Conservation (phyloP, 768 basidiomycete genomes). For the Collybia nuda region DNA sequence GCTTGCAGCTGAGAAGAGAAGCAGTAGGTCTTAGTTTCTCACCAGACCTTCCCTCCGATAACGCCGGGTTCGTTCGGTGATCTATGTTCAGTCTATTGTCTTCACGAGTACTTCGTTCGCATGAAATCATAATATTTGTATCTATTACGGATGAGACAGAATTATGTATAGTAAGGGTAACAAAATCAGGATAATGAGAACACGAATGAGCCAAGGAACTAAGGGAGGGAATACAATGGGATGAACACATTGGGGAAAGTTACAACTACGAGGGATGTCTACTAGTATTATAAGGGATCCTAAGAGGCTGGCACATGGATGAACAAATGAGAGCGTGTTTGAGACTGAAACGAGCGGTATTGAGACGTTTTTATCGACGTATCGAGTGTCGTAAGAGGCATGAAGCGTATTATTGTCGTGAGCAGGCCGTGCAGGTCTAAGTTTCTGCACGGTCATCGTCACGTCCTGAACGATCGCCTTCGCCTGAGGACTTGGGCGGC, state of each 20-base stretch:
- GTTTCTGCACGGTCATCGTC: constrained; percentile 16
- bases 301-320: neutral
- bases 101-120: neutral
- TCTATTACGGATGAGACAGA: constrained; percentile 1
- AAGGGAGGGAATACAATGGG: neutral
- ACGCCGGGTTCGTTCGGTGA: too few relatives aligned
- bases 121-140: constrained; percentile 1
- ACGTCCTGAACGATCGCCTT: constrained; percentile 15
- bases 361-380: constrained; percentile 10
- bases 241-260: neutral
- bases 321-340: constrained; percentile 6
- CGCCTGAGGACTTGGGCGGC: constrained; percentile 14
- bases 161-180: neutral
- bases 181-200: neutral
- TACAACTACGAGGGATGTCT: neutral
- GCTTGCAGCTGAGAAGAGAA: constrained; percentile 43
- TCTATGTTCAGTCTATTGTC: too few relatives aligned
- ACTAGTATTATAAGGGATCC: neutral
- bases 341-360: constrained; percentile 6
- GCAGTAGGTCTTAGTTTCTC: neutral
- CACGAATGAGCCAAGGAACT: neutral
- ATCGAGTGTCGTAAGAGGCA: constrained; percentile 14
- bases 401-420: constrained; percentile 9
- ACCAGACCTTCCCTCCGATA: too few relatives aligned
- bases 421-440: neutral